phyloP scores from a whole-genome alignment of 2,329 filamentous ascomycete species.

The Claviceps sp. region DNA sequence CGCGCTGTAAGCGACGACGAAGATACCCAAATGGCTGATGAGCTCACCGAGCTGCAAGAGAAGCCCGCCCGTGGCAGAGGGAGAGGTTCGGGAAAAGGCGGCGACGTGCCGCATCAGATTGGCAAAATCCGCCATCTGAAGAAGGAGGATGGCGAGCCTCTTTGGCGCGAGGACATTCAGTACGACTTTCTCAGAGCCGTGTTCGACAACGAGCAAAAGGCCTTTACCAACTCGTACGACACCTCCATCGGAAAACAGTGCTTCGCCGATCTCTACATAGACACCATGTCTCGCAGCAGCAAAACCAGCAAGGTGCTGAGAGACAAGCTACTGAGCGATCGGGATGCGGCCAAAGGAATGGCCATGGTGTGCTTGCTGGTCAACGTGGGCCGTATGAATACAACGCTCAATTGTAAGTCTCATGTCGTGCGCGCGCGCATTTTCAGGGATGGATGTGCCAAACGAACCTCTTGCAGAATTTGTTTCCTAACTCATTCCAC shows the following conservation, averaged over 20 bases:
- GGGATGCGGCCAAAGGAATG: conserved; percentile 90
- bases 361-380: conserved; percentile 97
- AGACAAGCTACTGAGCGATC: conserved; percentile 88
- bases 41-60: conserved; percentile 29
- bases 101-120: conserved; percentile 25
- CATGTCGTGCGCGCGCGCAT: neutral
- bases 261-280: conserved; percentile 95
- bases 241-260: conserved; percentile 48
- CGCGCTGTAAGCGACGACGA: conserved; percentile 34
- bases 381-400: conserved; percentile 98
- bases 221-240: conserved; percentile 90
- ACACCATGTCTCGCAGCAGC: conserved; percentile 95
- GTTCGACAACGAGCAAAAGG: conserved; percentile 58
- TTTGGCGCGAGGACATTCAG: conserved; percentile 81
- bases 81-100: conserved; percentile 20
- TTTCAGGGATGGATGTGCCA: too few relatives aligned
- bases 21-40: conserved; percentile 28
- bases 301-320: conserved; percentile 98
- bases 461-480: neutral
- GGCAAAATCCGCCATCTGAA: conserved; percentile 75
- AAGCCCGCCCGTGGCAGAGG: conserved; percentile 24
- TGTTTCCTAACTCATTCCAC: neutral
- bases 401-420: conserved; percentile 79
- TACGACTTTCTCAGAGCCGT: conserved; percentile 72
- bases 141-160: conserved; percentile 75